Conservation (phyloP, 2,329 filamentous ascomycete species). For the Pseudocercospora eumusae region DNA sequence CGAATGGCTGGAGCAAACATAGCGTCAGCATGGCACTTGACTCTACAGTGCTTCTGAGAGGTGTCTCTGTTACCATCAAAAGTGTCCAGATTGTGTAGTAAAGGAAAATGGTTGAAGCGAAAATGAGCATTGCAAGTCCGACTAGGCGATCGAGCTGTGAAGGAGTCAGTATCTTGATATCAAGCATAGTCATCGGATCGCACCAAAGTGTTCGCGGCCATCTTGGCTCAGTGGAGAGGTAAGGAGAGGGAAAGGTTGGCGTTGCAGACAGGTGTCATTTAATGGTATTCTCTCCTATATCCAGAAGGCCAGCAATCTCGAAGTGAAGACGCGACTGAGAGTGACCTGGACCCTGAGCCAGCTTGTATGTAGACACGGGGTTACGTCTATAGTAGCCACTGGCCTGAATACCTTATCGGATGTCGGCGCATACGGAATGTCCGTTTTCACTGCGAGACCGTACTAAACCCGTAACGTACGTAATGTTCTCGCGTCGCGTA, state of each 20-base stretch:
- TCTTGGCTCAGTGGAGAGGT: not conserved
- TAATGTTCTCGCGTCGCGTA: no score
- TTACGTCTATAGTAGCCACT: no score
- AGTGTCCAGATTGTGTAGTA: slow-evolving; percentile 99
- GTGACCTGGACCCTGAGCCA: not conserved
- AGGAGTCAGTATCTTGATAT: not conserved
- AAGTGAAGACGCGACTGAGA: not conserved
- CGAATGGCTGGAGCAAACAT: slow-evolving; percentile 73
- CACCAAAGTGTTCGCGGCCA: slow-evolving; percentile 5
- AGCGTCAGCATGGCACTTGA: not conserved
- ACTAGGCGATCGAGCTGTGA: slow-evolving; percentile 84
- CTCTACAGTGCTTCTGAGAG: no score
- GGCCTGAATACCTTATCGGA: no score
- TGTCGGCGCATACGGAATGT: no score
- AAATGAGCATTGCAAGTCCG: slow-evolving; percentile 73
- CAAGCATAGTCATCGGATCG: not conserved
- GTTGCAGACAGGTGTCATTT: not conserved
- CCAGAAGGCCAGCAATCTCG: not conserved
- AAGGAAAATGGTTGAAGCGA: slow-evolving; percentile 71
- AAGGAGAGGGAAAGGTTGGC: not conserved
- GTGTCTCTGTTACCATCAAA: slow-evolving; percentile 71
- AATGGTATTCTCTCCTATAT: not conserved
- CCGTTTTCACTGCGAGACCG: no score
- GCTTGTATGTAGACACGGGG: no score
- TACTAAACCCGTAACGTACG: no score